Base-by-base conservation (phyloP, 2,329 filamentous ascomycete genomes). In the Escovopsis sp. region DNA sequence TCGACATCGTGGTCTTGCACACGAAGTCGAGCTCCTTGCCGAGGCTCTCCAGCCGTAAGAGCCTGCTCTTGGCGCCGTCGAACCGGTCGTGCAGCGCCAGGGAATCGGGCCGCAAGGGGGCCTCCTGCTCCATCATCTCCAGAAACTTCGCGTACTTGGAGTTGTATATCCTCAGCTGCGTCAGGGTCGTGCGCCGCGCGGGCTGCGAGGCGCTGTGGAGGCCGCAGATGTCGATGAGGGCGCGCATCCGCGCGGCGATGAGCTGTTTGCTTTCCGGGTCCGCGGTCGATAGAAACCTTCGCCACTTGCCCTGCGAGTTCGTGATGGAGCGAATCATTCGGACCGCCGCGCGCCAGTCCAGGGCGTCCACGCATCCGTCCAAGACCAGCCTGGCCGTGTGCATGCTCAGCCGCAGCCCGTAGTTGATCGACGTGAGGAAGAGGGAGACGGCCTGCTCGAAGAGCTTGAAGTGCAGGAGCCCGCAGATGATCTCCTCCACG, bases 391-490 rank as follows among this genome's bases (percentile, higher is more conserved):
- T 53, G n/a, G 66, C 51, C 1, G 59, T 49, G 15, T 54, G 49
- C 3, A 50, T 48, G 44, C 58, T 56, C 39, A 67, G 39, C 0
- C 44, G 39, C 18, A 64, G 55, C 4, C 59, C 58, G 12, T 60
- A 52, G 36, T 56, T 50, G 35, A 73, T 52, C 36, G 59, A 63
- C 1, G 60, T 52, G 33, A 63, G 51, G 34, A 72, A 62, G 11
- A 71, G 57, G 3, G 53, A 51, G 12, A 62, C 63, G 3, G 69
- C 70, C 33, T 70, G 60, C 11, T 61, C 59, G 28, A 68, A 57
- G 34, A 65, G 58, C 44, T 59, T 62, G 36, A 73, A 68, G 34
- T 66, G 60, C 9, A 77, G 53, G 40, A 76, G 60, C 2, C 69
- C 68, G 34, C 59, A 51, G 23, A 77, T 58, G 3, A 74, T 58